A percentile compares a stretch with the other conserved stretches of the same genome.
Evolutionary conservation across 164 flowering plant species (phyloP).

Genomic region (Kalanchoe fedtschenkoi): DNA sequence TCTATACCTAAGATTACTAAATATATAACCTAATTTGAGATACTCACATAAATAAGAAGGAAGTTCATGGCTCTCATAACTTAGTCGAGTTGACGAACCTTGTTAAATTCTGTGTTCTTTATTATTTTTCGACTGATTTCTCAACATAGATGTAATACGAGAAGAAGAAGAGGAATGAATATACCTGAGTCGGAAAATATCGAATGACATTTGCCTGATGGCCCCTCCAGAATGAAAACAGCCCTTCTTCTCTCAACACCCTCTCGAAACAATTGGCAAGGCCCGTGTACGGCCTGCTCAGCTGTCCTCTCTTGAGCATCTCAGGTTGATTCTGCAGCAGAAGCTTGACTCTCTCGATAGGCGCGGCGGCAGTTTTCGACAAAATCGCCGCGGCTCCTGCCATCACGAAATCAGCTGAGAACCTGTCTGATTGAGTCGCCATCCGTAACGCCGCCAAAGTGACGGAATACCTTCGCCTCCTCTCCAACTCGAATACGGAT

Average conservation of each 20-base stretch:
- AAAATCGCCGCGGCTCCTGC: slow-evolving; percentile 75
- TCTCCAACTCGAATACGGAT: no score
- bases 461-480: no score
- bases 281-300: slow-evolving; percentile 58
- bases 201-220: slow-evolving; percentile 88
- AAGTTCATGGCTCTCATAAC: no score
- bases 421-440: slow-evolving; percentile 31
- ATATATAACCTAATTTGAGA: no score
- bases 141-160: no score
- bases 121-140: no score
- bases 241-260: slow-evolving; percentile 75
- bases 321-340: slow-evolving; percentile 90
- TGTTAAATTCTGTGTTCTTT: no score
- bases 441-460: no score
- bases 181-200: slow-evolving; percentile 95
- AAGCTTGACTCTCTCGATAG: slow-evolving; percentile 92
- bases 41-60: no score
- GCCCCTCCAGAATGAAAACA: slow-evolving; percentile 84
- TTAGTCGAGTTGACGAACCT: no score
- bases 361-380: slow-evolving; percentile 80
- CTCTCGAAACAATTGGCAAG: slow-evolving; percentile 57
- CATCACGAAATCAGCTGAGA: slow-evolving; percentile 65
- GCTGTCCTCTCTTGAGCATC: slow-evolving; percentile 67
- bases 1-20: no score
- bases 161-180: background rate